These are phyloP conservation scores for Mortierella antarctica DNA, from an alignment of 192 early-diverging fungal species.

Conservation along the genomic window DNA sequence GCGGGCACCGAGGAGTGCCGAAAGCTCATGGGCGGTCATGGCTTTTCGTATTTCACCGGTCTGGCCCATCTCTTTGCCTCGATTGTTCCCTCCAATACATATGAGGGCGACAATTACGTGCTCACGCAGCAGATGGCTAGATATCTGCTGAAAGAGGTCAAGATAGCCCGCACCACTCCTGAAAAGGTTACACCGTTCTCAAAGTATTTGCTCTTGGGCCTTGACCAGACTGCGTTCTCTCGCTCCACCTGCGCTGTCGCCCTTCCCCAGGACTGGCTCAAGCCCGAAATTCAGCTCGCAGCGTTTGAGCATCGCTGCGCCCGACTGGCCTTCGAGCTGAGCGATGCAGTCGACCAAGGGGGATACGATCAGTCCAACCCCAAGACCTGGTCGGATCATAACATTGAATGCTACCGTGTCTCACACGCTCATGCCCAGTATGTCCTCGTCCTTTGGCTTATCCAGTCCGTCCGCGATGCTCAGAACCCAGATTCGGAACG, in stretches of 20 bases:
- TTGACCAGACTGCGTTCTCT: conserved; percentile 16
- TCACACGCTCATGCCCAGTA: conserved; percentile 65
- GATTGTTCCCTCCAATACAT: conserved; percentile 78
- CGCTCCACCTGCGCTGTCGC: conserved; percentile 30
- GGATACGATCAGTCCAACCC: conserved; percentile 22
- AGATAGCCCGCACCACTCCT: conserved; percentile 25
- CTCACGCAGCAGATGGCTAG: conserved; percentile 87
- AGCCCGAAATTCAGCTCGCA: conserved; percentile 49
- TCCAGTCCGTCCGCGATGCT: conserved; percentile 40
- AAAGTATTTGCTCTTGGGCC: conserved; percentile 26
- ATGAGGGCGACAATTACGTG: conserved; percentile 88
- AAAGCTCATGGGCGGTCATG: conserved; percentile 81
- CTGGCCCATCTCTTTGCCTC: conserved; percentile 73
- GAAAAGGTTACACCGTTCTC: conserved; percentile 44
- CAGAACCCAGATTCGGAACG: conserved; percentile 25
- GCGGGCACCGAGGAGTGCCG: conserved; percentile 77
- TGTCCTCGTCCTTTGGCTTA: conserved; percentile 62
- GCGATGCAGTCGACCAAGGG: conserved; percentile 37
- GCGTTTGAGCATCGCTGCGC: conserved; percentile 65
- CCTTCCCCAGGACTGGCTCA: conserved; percentile 52
- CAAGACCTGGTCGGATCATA: conserved; percentile 45
- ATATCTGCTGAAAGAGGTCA: conserved; percentile 69
- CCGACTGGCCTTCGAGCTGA: conserved; percentile 56
- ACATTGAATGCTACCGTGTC: conserved; percentile 61
- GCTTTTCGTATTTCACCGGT: conserved; percentile 79